A percentile compares a stretch with the other conserved stretches of the same genome.
These are phyloP conservation scores for Asclepias syriaca DNA, from an alignment of 257 asterid species.

Conservation along the genomic window DNA sequence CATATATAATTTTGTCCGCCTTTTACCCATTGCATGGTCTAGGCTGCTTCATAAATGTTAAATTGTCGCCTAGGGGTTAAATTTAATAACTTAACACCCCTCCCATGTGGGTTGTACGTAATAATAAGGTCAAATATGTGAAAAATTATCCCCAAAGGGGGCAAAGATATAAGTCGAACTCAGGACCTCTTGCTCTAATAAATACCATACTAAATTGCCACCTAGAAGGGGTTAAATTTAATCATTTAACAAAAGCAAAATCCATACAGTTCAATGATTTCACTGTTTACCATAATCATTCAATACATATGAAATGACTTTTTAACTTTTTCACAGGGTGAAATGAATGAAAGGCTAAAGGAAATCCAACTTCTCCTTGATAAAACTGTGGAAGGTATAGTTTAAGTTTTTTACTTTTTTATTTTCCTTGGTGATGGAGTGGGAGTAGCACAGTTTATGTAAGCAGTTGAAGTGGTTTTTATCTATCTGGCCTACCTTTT, in stretches of 20 bases:
- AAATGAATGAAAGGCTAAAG: constrained; percentile 47
- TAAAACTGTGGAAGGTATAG: constrained; percentile 81
- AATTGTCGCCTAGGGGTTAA: background rate
- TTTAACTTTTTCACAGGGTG: constrained; percentile 36
- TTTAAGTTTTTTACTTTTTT: constrained; percentile 9
- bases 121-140: no score
- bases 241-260: no score
- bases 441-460: background rate
- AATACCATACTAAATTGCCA: background rate
- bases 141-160: no score
- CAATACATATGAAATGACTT: background rate
- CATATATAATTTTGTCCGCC: background rate
- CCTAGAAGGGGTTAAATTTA: no score
- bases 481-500: background rate
- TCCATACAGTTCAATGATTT: background rate
- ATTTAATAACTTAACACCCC: no score
- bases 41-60: background rate
- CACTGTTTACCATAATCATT: background rate
- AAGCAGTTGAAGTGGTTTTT: background rate
- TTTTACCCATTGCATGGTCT: background rate
- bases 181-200: no score
- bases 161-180: no score
- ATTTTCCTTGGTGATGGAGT: background rate
- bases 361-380: constrained; percentile 71
- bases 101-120: no score